Percentiles rank a stretch among this genome's conserved stretches.
Conservation (phyloP, 2,329 filamentous ascomycete species). For the Monilinia fructigena region DNA sequence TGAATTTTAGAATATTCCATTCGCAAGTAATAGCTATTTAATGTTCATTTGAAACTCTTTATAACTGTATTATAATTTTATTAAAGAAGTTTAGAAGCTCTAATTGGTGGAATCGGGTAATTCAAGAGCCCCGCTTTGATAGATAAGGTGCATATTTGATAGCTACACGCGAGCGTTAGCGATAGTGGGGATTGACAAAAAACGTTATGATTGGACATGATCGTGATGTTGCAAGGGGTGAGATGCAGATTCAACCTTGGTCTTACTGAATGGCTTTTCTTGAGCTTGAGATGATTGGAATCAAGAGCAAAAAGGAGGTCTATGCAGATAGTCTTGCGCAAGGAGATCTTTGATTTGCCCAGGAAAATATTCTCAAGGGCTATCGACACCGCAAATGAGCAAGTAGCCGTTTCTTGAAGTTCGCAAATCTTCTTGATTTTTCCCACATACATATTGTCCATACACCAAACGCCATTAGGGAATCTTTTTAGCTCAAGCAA, state of each 20-base stretch:
- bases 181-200: too few species aligned
- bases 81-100: background rate
- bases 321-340: background rate
- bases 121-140: background rate
- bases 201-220: background rate
- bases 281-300: background rate
- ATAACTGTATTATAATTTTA: too few species aligned
- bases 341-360: background rate
- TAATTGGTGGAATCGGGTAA: background rate
- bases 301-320: background rate
- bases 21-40: too few species aligned
- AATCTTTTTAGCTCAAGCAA: conserved; percentile 54
- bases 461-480: conserved; percentile 24
- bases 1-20: too few species aligned
- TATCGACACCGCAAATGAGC: conserved; percentile 8
- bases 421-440: background rate
- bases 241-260: background rate
- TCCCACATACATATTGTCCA: conserved; percentile 17
- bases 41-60: too few species aligned
- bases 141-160: background rate
- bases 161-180: background rate
- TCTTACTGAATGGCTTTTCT: background rate
- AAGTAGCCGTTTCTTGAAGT: background rate
- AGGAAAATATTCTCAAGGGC: background rate
- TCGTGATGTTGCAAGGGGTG: too few species aligned